These are phyloP conservation scores for Trypanosoma scelopori DNA, from an alignment of 208 protist genomes.

Conservation along the genomic window DNA sequence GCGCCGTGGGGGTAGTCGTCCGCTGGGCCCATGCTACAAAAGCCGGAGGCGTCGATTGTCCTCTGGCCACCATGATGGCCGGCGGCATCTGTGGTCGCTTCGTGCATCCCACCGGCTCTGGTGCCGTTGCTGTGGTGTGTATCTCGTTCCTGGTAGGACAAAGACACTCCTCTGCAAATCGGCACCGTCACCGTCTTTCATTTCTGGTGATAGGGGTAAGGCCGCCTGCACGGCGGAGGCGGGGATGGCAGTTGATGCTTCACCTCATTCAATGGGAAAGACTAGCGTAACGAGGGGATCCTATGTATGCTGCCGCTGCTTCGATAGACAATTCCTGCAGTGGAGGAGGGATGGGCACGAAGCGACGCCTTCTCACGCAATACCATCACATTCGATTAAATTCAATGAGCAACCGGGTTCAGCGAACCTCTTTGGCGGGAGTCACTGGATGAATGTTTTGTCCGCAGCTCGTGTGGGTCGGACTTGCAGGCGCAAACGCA, in stretches of 20 bases:
- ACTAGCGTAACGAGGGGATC: neutral
- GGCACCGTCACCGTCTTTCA: neutral
- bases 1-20: constrained; percentile 48
- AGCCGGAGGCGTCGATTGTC: constrained; percentile 12
- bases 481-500: constrained; percentile 23
- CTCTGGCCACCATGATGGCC: constrained; percentile 31
- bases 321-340: neutral
- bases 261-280: neutral
- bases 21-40: constrained; percentile 52
- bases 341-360: constrained; percentile 1
- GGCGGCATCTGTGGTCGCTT: constrained; percentile 49
- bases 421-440: no score
- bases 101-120: constrained; percentile 36
- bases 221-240: no score
- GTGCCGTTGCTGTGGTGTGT: constrained; percentile 65
- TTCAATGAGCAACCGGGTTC: no score
- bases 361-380: neutral
- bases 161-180: constrained; percentile 3
- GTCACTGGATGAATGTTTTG: neutral
- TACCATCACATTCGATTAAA: neutral
- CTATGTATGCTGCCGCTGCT: constrained; percentile 26
- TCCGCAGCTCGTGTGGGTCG: constrained; percentile 4
- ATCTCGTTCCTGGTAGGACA: constrained; percentile 31
- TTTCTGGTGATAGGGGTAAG: neutral
- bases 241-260: neutral